Base-by-base conservation (phyloP, 1,284 basidiomycete species). In the Marasmius fiardii region DNA sequence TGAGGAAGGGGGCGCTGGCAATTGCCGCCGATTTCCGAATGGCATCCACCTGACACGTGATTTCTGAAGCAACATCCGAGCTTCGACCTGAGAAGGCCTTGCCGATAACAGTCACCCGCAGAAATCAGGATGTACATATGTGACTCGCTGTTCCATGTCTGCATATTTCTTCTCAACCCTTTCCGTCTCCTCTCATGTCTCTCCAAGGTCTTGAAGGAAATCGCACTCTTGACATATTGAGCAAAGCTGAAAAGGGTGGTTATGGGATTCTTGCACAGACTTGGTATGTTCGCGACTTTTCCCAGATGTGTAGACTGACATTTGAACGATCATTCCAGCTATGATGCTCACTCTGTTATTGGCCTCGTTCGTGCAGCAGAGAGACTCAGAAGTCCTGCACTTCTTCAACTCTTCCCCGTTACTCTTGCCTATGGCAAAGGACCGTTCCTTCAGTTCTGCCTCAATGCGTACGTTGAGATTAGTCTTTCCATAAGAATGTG, bases 321-420 rank as follows among this genome's bases (percentile, higher is more conserved):
- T n/a, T n/a, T 21, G 16, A 39, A 28, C 37, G 56, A 6, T 35
- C 24, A 41, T 37, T 53, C 33, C 57, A 78, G 76, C 60, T 78
- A 79, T 60, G 77, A 79, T 60, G 71, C 75, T 0, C 71, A 77
- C 50, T 76, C 71, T 56, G 77, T 72, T 4, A 71, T 78, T 35
- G 75, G 68, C 0, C 71, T 80, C 21, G 74, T 79, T 5, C 74
- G 74, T 24, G 75, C 77, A 3, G 77, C 77, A 2, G 77, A 80
- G 61, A 69, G 74, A 33, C 68, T 68, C 41, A 68, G 65, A 35
- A 78, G 75, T 56, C 77, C 77, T 8, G 76, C 74, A 0, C 77
- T 80, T 50, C 65, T 79, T 50, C 71, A 75, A 60, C 62, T 79
- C 47, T 78, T 80, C 62, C 77, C 78, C 4, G 63, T 79, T 5